A percentile compares a stretch with the other conserved stretches of the same genome.
Evolutionary conservation across 768 basidiomycete genomes (phyloP).

Genomic region (Peribolospora baueri): DNA sequence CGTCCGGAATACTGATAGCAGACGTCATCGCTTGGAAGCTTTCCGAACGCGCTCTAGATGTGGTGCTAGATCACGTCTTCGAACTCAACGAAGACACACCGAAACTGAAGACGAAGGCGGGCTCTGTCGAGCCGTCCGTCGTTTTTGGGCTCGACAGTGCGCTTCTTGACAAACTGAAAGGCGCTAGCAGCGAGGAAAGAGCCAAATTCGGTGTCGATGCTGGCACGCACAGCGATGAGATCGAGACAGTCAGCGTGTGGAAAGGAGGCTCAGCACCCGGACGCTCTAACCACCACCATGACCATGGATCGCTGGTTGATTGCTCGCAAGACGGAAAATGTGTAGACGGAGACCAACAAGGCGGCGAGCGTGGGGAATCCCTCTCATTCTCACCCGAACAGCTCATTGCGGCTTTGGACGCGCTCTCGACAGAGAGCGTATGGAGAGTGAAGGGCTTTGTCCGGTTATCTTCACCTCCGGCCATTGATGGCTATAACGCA

Average conservation of each 20-base stretch:
- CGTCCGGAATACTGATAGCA: background rate
- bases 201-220: constrained; percentile 10
- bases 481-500: constrained; percentile 16
- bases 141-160: constrained; percentile 59
- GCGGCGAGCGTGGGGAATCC: background rate
- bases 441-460: constrained; percentile 79
- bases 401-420: constrained; percentile 22
- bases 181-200: constrained; percentile 29
- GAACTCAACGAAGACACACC: constrained; percentile 78
- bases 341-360: constrained; percentile 17
- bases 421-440: constrained; percentile 39
- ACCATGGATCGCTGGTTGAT: constrained; percentile 11
- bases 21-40: constrained; percentile 6
- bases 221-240: constrained; percentile 47
- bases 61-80: constrained; percentile 61
- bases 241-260: constrained; percentile 49
- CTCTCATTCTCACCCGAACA: constrained; percentile 18
- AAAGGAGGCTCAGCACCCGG: constrained; percentile 20
- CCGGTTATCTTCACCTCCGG: constrained; percentile 21
- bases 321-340: background rate
- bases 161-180: constrained; percentile 23
- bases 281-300: constrained; percentile 4
- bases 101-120: constrained; percentile 43
- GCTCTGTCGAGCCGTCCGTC: constrained; percentile 45
- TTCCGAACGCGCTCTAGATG: constrained; percentile 50